phyloP scores from a whole-genome alignment of 1,284 basidiomycete species.

The Apiotrichum mycotoxinovorans region DNA sequence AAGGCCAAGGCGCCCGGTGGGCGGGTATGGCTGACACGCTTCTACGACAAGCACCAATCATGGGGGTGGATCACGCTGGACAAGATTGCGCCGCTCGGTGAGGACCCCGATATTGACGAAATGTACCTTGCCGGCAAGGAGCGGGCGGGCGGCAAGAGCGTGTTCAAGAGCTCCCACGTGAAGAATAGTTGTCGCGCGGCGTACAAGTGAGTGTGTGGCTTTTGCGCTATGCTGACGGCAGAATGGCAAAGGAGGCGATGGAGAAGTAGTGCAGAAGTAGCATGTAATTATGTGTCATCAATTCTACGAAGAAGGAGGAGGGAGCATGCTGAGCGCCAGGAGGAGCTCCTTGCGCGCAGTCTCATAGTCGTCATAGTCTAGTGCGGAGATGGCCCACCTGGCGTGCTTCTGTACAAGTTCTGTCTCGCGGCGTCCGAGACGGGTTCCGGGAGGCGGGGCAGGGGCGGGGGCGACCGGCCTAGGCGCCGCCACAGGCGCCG shows the following conservation, averaged over 20 bases:
- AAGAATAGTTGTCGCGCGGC: constrained; percentile 22
- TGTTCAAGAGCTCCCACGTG: constrained; percentile 23
- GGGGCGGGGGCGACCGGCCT: not conserved
- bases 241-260: constrained; percentile 2
- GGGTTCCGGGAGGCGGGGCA: not conserved
- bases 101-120: constrained; percentile 47
- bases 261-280: not conserved
- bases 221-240: not conserved
- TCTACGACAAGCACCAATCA: constrained; percentile 61
- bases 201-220: constrained; percentile 33
- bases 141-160: constrained; percentile 12
- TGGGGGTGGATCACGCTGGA: constrained; percentile 60
- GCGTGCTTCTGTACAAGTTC: constrained; percentile 82
- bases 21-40: constrained; percentile 57
- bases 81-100: constrained; percentile 58
- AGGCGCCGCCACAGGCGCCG: not conserved
- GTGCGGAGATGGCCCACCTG: constrained; percentile 79
- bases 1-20: constrained; percentile 3
- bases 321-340: constrained; percentile 66
- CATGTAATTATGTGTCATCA: too few species aligned
- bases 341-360: constrained; percentile 75
- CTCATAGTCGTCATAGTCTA: constrained; percentile 87
- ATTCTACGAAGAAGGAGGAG: not conserved
- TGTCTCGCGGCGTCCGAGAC: constrained; percentile 50
- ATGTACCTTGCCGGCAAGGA: constrained; percentile 33